These are phyloP conservation scores for Kentomonas sorsogonicus DNA, from an alignment of 208 protist species.

Conservation along the genomic window DNA sequence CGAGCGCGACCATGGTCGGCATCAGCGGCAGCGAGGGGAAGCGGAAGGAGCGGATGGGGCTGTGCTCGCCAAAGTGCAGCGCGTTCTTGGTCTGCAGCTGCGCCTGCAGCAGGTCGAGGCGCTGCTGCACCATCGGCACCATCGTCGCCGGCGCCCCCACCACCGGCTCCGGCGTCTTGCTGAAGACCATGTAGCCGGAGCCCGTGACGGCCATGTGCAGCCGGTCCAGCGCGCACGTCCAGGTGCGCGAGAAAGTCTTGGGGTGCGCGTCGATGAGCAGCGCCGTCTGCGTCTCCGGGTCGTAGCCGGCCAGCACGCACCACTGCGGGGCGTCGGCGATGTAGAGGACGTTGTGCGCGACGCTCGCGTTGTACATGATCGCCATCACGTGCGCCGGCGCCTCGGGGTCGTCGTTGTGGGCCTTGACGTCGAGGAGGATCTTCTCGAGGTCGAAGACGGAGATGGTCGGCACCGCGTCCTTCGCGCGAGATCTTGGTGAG, in stretches of 20 bases:
- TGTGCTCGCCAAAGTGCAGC: not conserved
- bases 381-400: constrained; percentile 73
- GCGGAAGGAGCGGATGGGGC: constrained; percentile 33
- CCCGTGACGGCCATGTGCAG: constrained; percentile 87
- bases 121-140: constrained; percentile 53
- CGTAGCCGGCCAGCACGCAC: constrained; percentile 83
- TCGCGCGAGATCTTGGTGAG: constrained; percentile 81
- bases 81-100: constrained; percentile 24
- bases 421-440: constrained; percentile 71
- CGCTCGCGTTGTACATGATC: constrained; percentile 86
- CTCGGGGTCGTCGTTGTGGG: constrained; percentile 70
- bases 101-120: constrained; percentile 52
- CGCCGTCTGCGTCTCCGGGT: constrained; percentile 78
- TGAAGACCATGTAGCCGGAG: constrained; percentile 83
- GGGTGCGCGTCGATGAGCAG: constrained; percentile 80
- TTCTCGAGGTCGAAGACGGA: constrained; percentile 85
- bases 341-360: constrained; percentile 86
- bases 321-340: constrained; percentile 70
- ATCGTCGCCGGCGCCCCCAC: constrained; percentile 54
- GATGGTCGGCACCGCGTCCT: constrained; percentile 84
- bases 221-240: constrained; percentile 78
- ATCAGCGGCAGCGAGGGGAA: constrained; percentile 68
- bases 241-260: constrained; percentile 80
- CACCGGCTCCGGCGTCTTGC: constrained; percentile 24
- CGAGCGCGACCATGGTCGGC: constrained; percentile 77